A percentile compares a stretch with the other conserved stretches of the same genome.
Conservation (phyloP, 768 basidiomycete species). For the Tulasnella sp. region DNA sequence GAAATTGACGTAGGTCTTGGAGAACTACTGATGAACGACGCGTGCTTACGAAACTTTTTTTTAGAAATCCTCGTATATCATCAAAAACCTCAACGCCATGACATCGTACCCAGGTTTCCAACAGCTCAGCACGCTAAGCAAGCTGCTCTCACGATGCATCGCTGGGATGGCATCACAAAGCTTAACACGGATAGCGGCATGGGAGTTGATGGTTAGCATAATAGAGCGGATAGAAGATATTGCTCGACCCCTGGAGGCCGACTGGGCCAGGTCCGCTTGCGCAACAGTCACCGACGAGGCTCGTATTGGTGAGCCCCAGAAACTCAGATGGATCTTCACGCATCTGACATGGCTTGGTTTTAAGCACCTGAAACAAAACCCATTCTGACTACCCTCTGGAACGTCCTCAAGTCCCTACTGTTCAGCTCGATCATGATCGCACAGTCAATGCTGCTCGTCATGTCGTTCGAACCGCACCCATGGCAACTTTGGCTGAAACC, state of each 20-base stretch:
- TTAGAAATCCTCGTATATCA: not conserved
- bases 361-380: constrained; percentile 14
- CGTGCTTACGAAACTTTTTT: not conserved
- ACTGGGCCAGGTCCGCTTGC: constrained; percentile 43
- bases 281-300: constrained; percentile 42
- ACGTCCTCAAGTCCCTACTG: constrained; percentile 70
- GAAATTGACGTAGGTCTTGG: constrained; percentile 13
- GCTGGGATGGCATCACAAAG: constrained; percentile 5
- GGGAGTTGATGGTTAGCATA: constrained; percentile 37
- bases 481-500: not conserved
- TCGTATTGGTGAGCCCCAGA: constrained; percentile 40
- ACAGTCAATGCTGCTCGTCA: constrained; percentile 60
- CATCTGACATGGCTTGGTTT: not conserved
- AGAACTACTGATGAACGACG: no score
- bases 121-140: constrained; percentile 17
- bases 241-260: constrained; percentile 39
- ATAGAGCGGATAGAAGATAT: constrained; percentile 38
- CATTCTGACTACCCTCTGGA: constrained; percentile 53
- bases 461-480: constrained; percentile 49
- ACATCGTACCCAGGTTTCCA: not conserved
- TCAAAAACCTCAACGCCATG: not conserved
- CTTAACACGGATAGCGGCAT: not conserved
- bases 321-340: not conserved
- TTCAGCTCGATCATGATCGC: constrained; percentile 72
- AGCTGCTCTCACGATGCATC: constrained; percentile 21